Conservation (phyloP, 345 rosid genomes). For the Citrus sp. region DNA sequence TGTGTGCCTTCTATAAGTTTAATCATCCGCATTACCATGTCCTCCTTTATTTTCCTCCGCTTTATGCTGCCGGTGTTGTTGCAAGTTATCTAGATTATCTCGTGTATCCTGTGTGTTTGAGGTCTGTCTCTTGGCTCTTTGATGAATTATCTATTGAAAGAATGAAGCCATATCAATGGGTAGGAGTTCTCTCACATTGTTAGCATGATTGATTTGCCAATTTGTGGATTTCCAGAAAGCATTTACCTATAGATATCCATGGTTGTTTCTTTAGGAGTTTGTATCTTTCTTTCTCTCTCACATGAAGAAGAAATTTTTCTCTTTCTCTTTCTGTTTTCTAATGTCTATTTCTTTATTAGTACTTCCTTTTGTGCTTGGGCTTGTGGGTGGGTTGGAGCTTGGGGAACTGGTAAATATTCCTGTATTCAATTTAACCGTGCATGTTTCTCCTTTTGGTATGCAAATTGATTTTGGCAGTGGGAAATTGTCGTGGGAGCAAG, state of each 20-base stretch:
- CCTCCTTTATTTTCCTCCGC: background rate
- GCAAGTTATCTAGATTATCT: background rate
- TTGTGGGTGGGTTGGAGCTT: background rate
- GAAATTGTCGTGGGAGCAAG: conserved; percentile 89
- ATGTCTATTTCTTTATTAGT: background rate
- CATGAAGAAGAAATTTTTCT: background rate
- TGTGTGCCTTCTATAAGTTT: background rate
- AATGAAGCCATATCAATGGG: background rate
- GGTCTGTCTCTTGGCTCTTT: background rate
- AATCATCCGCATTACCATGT: background rate
- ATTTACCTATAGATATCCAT: background rate
- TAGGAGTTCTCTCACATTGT: background rate
- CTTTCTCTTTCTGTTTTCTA: background rate
- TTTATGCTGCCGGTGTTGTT: background rate
- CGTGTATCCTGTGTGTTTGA: background rate
- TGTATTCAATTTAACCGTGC: background rate
- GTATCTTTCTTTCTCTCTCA: background rate
- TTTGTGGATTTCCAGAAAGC: background rate
- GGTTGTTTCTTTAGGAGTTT: background rate
- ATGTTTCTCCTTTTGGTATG: background rate
- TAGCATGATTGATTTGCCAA: background rate
- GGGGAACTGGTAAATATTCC: background rate
- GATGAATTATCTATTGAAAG: background rate
- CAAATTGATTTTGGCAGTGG: conserved; percentile 65
- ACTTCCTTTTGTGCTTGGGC: background rate